phyloP scores from a whole-genome alignment of 2,329 filamentous ascomycete species.

The Dothideomycetes sp. region DNA sequence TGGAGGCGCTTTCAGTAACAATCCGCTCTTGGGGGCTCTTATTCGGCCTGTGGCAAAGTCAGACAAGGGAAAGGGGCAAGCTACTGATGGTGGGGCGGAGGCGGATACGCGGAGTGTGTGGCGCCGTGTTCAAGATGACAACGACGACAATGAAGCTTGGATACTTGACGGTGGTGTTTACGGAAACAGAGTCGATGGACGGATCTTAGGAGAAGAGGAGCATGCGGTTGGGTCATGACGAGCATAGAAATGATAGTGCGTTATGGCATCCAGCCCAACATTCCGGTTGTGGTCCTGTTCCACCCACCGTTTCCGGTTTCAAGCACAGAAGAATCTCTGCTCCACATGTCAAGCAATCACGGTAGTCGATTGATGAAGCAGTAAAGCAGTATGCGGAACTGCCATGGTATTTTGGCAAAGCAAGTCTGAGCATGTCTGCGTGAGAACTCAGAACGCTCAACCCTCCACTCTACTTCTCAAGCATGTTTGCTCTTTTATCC shows the following conservation, averaged over 20 bases:
- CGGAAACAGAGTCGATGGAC: slow-evolving; percentile 23
- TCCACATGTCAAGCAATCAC: too few relatives aligned
- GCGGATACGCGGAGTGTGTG: slow-evolving; percentile 30
- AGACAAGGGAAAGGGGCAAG: slow-evolving; percentile 42
- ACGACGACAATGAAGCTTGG: slow-evolving; percentile 42
- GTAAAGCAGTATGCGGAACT: too few relatives aligned
- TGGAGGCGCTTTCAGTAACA: slow-evolving; percentile 54
- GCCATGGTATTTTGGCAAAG: too few relatives aligned
- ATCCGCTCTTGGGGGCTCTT: slow-evolving; percentile 54
- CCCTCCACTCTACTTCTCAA: too few relatives aligned
- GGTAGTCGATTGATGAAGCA: too few relatives aligned
- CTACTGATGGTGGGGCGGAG: slow-evolving; percentile 15
- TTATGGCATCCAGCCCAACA: too few relatives aligned
- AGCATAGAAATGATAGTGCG: neutral
- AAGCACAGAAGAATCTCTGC: too few relatives aligned
- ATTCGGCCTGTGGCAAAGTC: slow-evolving; percentile 51
- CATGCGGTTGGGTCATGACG: slow-evolving; percentile 14
- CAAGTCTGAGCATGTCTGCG: too few relatives aligned
- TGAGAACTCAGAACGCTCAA: too few relatives aligned
- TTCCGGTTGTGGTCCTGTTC: too few relatives aligned
- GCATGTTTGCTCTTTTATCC: too few relatives aligned
- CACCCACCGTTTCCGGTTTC: too few relatives aligned
- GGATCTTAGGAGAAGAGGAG: slow-evolving; percentile 16
- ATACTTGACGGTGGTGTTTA: slow-evolving; percentile 41
- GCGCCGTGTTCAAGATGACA: slow-evolving; percentile 42